Evolutionary conservation across 1,284 basidiomycete species (phyloP).

Genomic region (Termitomyces sp.): DNA sequence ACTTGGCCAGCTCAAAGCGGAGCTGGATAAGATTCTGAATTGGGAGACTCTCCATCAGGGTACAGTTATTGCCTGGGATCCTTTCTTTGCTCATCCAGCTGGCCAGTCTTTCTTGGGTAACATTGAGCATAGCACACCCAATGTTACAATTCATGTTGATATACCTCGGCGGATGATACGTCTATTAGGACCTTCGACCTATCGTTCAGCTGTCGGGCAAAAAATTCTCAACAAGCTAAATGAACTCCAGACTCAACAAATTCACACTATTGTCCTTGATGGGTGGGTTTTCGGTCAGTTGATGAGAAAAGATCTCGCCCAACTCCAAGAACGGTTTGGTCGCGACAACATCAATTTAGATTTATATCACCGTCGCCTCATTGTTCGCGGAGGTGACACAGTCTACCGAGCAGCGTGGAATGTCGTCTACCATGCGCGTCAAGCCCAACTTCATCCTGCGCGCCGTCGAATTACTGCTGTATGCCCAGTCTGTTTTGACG

Average conservation of each 20-base stretch:
- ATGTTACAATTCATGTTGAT: constrained; percentile 41
- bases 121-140: constrained; percentile 32
- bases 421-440: constrained; percentile 17
- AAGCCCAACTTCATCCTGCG: constrained; percentile 11
- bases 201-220: constrained; percentile 34
- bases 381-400: constrained; percentile 30
- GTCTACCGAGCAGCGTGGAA: constrained; percentile 19
- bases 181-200: constrained; percentile 42
- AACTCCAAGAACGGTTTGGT: constrained; percentile 31
- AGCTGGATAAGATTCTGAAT: constrained; percentile 52
- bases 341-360: constrained; percentile 36
- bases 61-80: constrained; percentile 55
- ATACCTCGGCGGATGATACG: constrained; percentile 38
- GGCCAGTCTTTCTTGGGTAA: constrained; percentile 42
- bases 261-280: constrained; percentile 40
- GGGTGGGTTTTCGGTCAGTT: constrained; percentile 41
- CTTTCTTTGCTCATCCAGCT: constrained; percentile 40
- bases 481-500: constrained; percentile 61
- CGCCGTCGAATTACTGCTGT: constrained; percentile 18
- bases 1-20: constrained; percentile 47
- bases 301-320: constrained; percentile 32
- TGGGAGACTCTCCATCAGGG: constrained; percentile 52
- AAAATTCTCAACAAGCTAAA: constrained; percentile 42
- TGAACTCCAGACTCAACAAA: constrained; percentile 34
- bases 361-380: constrained; percentile 24